These are phyloP conservation scores for Eimeria praecox DNA, from an alignment of 169 alveolate species.

Conservation along the genomic window DNA sequence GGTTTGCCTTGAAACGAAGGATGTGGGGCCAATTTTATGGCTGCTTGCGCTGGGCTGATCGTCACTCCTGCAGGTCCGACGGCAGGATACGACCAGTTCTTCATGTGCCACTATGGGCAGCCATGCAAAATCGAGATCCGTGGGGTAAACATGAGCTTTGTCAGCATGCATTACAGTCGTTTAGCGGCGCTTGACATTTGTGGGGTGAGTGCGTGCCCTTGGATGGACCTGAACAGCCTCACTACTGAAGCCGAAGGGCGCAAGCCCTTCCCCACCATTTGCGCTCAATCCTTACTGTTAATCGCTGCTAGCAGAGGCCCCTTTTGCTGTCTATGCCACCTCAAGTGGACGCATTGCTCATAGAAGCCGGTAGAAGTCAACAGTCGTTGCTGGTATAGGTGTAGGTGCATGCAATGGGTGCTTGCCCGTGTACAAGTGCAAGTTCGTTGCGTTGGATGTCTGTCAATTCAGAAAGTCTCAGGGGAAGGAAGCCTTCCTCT, in stretches of 20 bases:
- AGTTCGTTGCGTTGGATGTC: neutral
- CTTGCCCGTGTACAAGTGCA: neutral
- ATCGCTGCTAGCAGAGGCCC: neutral
- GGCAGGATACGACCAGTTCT: neutral
- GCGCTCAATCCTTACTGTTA: neutral
- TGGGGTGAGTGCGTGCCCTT: conserved; percentile 36
- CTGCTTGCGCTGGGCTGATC: neutral
- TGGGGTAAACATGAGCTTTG: conserved; percentile 51
- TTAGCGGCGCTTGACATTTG: conserved; percentile 60
- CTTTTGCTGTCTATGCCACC: neutral
- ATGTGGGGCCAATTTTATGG: neutral
- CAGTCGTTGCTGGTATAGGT: neutral
- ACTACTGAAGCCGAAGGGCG: neutral
- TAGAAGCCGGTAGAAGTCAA: neutral
- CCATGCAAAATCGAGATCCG: conserved; percentile 11
- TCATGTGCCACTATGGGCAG: conserved; percentile 4
- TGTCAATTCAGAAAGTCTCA: conserved; percentile 7
- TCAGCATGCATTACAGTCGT: conserved; percentile 67
- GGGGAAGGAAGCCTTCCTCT: conserved; percentile 49
- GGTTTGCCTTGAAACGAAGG: neutral
- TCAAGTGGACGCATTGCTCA: neutral
- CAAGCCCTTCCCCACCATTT: neutral
- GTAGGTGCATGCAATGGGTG: neutral
- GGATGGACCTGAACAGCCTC: neutral
- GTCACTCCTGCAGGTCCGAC: conserved; percentile 42